These are phyloP conservation scores for Penicillium silybi DNA, from an alignment of 495 filamentous ascomycete species.

Conservation along the genomic window DNA sequence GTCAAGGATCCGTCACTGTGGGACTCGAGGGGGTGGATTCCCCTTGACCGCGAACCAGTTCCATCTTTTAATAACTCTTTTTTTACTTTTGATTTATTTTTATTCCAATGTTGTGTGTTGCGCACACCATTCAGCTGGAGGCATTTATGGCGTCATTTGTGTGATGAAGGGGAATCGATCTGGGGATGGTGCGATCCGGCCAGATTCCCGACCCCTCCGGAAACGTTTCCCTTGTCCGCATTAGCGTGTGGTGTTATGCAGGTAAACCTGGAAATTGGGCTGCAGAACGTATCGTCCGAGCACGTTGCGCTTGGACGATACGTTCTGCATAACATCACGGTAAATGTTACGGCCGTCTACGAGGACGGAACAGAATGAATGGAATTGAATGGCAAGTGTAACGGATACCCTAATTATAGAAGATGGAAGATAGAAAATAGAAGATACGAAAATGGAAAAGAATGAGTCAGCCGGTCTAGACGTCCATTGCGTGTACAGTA, in stretches of 20 bases:
- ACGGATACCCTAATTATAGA: background rate
- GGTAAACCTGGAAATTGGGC: constrained; percentile 8
- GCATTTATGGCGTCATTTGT: background rate
- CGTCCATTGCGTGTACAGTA: background rate
- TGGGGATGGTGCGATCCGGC: background rate
- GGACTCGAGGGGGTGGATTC: background rate
- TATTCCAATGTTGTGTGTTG: background rate
- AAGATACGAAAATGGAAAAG: constrained; percentile 1
- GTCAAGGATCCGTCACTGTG: constrained; percentile 21
- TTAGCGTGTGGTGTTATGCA: constrained; percentile 1
- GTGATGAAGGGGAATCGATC: background rate
- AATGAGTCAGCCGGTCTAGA: constrained; percentile 13
- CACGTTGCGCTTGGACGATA: background rate
- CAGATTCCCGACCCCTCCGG: background rate
- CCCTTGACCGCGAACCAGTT: background rate
- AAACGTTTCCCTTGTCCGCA: background rate
- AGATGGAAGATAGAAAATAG: background rate
- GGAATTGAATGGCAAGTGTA: background rate
- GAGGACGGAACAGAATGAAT: too few relatives aligned
- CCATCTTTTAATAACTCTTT: background rate
- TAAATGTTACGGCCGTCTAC: too few relatives aligned
- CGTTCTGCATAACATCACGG: too few relatives aligned
- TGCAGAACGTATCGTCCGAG: background rate
- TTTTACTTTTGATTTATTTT: background rate
- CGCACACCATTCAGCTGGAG: background rate